Conservation (phyloP, 2,329 filamentous ascomycete species). For the Monilinia aucupariae region DNA sequence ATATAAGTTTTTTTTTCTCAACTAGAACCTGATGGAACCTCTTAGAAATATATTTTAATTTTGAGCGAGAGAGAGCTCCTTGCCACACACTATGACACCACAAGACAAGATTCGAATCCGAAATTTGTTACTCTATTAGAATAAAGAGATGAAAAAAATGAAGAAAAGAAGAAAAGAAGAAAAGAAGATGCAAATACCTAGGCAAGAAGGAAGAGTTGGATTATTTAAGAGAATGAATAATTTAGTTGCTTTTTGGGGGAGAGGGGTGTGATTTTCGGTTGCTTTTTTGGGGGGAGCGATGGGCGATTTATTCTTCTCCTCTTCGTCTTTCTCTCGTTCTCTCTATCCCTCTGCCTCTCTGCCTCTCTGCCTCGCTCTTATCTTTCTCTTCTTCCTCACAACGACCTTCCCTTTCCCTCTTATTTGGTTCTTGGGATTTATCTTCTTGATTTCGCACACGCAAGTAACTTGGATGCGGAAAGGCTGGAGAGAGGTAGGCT, state of each 20-base stretch:
- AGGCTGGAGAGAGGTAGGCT: neutral
- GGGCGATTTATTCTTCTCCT: too few relatives aligned
- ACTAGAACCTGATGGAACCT: slow-evolving; percentile 9
- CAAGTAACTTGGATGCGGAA: neutral
- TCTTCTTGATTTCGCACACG: too few relatives aligned
- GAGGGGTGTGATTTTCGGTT: neutral
- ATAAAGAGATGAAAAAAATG: neutral
- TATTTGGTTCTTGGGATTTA: neutral
- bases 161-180: neutral
- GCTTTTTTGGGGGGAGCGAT: neutral
- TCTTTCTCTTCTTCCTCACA: neutral
- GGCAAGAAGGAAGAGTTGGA: neutral
- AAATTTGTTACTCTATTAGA: neutral
- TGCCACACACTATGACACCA: neutral
- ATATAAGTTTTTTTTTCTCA: slow-evolving; percentile 10
- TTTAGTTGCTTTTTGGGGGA: neutral
- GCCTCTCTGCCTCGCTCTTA: neutral
- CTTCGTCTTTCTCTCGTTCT: neutral
- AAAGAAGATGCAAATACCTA: neutral
- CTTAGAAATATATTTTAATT: slow-evolving; percentile 4
- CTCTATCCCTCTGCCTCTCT: neutral
- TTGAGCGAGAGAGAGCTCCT: neutral
- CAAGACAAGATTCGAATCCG: neutral
- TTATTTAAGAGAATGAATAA: neutral
- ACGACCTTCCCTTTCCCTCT: neutral